phyloP scores from a whole-genome alignment of 202 grass and related monocot species.

The Dendrocalamus latiflorus region DNA sequence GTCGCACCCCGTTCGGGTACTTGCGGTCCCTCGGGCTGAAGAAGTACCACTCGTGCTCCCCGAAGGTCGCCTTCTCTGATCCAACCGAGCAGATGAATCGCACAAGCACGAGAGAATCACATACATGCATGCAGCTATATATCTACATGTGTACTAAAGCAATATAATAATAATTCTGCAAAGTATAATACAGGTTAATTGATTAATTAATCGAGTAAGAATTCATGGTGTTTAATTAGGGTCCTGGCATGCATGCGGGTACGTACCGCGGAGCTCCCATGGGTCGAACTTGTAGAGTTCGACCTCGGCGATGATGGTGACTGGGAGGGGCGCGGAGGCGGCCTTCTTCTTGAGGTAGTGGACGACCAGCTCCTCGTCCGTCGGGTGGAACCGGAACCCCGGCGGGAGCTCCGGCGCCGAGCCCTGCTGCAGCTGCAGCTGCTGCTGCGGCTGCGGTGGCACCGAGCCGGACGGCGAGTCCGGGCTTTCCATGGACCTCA shows the following conservation, averaged over 20 bases:
- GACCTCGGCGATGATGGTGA: constrained; percentile 91
- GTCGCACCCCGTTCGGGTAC: constrained; percentile 85
- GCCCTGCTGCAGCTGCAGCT: not conserved
- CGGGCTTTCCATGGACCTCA: constrained; percentile 59
- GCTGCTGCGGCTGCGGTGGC: too few relatives aligned
- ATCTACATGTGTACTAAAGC: constrained; percentile 1
- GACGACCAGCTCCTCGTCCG: constrained; percentile 94
- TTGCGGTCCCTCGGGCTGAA: constrained; percentile 92
- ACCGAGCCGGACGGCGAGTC: constrained; percentile 57
- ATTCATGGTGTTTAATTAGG: not conserved
- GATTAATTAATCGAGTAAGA: not conserved
- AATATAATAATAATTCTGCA: not conserved
- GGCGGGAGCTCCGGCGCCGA: constrained; percentile 69
- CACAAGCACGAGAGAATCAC: not conserved
- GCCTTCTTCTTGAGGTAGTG: constrained; percentile 96
- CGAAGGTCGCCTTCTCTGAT: constrained; percentile 81
- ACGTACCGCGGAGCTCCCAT: constrained; percentile 88
- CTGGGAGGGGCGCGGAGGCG: constrained; percentile 57
- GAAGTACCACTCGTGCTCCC: constrained; percentile 95
- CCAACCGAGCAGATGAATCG: not conserved
- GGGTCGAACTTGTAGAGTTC: constrained; percentile 98
- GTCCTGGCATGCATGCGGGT: too few relatives aligned
- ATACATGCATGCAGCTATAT: not conserved
- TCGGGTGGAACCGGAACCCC: constrained; percentile 92
- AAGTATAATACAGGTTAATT: too few relatives aligned